Conservation (phyloP, 2,329 filamentous ascomycete species). For the Nothophoma quercina region DNA sequence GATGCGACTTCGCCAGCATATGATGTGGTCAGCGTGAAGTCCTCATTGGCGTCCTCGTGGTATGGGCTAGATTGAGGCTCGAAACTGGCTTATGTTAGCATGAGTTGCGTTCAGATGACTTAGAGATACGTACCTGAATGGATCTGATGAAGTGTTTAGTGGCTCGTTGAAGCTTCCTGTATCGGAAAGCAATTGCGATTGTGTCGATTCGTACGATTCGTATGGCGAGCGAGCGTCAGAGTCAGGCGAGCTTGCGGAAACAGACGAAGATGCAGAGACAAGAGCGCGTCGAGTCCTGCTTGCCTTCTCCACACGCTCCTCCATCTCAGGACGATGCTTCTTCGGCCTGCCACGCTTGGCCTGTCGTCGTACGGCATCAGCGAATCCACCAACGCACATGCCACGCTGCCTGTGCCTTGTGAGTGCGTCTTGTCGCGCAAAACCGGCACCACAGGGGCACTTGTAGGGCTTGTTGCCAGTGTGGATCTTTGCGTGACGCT, state of each 20-base stretch:
- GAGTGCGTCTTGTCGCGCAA: slow-evolving; percentile 92
- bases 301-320: slow-evolving; percentile 65
- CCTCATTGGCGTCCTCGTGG: slow-evolving; percentile 28
- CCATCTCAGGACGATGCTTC: slow-evolving; percentile 68
- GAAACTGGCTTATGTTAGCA: slow-evolving; percentile 40
- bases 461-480: slow-evolving; percentile 94
- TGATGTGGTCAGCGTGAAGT: slow-evolving; percentile 38
- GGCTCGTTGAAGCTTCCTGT: slow-evolving; percentile 39
- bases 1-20: slow-evolving; percentile 42
- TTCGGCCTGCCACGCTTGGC: slow-evolving; percentile 72
- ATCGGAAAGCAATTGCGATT: slow-evolving; percentile 32
- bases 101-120: background rate
- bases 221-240: slow-evolving; percentile 42
- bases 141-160: slow-evolving; percentile 39
- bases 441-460: slow-evolving; percentile 92
- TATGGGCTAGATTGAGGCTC: slow-evolving; percentile 41
- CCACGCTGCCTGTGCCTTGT: slow-evolving; percentile 93
- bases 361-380: slow-evolving; percentile 74
- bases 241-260: slow-evolving; percentile 42
- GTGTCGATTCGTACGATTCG: slow-evolving; percentile 35
- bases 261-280: slow-evolving; percentile 43
- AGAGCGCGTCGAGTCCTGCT: slow-evolving; percentile 57
- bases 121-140: slow-evolving; percentile 40
- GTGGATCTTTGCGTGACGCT: slow-evolving; percentile 97
- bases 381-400: slow-evolving; percentile 95